These are phyloP conservation scores for Lachnum nothofagi DNA, from an alignment of 2,329 filamentous ascomycete species.

Conservation along the genomic window DNA sequence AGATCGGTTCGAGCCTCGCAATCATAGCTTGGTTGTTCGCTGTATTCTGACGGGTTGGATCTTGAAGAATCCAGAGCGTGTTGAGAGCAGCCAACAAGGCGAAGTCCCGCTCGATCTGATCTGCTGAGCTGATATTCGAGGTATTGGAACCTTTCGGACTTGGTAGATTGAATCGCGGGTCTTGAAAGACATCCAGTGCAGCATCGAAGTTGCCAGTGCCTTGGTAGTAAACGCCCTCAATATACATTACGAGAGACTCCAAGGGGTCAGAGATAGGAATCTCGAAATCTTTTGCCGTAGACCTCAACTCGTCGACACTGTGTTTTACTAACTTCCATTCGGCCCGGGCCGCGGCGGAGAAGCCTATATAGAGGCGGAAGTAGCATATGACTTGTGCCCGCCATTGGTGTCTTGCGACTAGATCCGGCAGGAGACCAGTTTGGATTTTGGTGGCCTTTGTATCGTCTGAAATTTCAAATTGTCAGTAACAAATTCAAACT, in stretches of 20 bases:
- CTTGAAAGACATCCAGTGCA: slow-evolving; percentile 63
- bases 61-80: slow-evolving; percentile 66
- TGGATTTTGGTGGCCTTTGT: slow-evolving; percentile 18
- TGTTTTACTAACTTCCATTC: slow-evolving; percentile 29
- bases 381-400: slow-evolving; percentile 31
- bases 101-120: slow-evolving; percentile 57
- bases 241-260: slow-evolving; percentile 46
- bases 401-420: slow-evolving; percentile 27
- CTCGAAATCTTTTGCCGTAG: slow-evolving; percentile 21
- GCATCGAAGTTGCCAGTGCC: slow-evolving; percentile 66
- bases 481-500: neutral
- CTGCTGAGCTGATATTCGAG: slow-evolving; percentile 31
- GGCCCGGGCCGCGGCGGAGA: slow-evolving; percentile 25
- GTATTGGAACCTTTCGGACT: slow-evolving; percentile 32
- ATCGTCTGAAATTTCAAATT: slow-evolving; percentile 10
- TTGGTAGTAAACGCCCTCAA: slow-evolving; percentile 71
- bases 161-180: slow-evolving; percentile 52
- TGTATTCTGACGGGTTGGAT: slow-evolving; percentile 53
- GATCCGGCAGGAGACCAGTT: slow-evolving; percentile 27
- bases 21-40: slow-evolving; percentile 56
- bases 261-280: slow-evolving; percentile 23
- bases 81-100: slow-evolving; percentile 64
- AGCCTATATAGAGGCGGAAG: slow-evolving; percentile 30
- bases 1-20: slow-evolving; percentile 61
- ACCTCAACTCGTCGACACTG: slow-evolving; percentile 22